phyloP scores from a whole-genome alignment of 208 protist species.

The Acanthamoeba quina region DNA sequence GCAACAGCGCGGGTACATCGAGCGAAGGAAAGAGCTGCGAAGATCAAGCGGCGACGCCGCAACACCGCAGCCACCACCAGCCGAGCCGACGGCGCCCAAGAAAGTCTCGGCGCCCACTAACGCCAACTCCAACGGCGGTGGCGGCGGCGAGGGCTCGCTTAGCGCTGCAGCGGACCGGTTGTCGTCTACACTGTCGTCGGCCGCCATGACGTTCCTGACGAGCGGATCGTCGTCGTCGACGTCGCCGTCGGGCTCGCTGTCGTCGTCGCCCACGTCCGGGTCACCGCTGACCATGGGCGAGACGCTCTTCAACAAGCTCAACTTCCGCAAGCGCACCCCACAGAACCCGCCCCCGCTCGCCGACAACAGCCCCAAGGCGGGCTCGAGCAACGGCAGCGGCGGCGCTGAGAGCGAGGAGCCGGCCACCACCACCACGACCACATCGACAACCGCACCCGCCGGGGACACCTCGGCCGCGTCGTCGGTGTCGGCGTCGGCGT shows the following conservation, averaged over 20 bases:
- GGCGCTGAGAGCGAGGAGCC: not conserved
- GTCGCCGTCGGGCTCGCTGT: not conserved
- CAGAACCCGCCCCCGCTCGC: not conserved
- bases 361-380: not conserved
- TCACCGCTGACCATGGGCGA: conserved; percentile 38
- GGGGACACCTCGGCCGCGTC: too few species aligned
- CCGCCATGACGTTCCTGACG: not conserved
- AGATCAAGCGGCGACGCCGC: not conserved
- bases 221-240: not conserved
- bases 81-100: too few species aligned
- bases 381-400: not conserved
- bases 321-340: conserved; percentile 1
- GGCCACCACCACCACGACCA: not conserved
- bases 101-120: too few species aligned
- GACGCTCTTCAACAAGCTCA: conserved; percentile 49
- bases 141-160: too few species aligned
- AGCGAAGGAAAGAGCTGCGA: conserved; percentile 19
- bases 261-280: not conserved
- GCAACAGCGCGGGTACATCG: not conserved
- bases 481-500: too few species aligned
- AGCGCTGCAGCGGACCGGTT: not conserved
- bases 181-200: conserved; percentile 9
- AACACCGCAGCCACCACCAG: not conserved
- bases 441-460: not conserved
- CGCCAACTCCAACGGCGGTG: too few species aligned